These are phyloP conservation scores for Closterium sp. DNA, from an alignment of 139 green algal species.

Conservation along the genomic window DNA sequence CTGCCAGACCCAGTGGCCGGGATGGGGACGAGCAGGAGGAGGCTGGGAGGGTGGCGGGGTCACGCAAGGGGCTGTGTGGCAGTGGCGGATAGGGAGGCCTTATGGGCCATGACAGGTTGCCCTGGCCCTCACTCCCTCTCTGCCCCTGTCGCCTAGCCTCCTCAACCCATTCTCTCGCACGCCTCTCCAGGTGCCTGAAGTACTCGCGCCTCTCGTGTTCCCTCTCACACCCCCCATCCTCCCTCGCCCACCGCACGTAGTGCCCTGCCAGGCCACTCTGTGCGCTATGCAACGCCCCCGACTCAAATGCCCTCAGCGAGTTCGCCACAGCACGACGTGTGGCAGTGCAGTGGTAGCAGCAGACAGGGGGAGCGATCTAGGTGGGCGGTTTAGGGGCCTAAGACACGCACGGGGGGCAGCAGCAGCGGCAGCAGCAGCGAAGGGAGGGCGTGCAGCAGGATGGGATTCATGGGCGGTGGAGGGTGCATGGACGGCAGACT, in stretches of 20 bases:
- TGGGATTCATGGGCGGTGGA: background rate
- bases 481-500: background rate
- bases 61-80: too few species aligned
- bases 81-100: too few species aligned
- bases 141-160: background rate
- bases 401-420: background rate
- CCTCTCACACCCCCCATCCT: background rate
- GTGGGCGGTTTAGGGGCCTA: background rate
- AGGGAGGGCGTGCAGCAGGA: background rate
- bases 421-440: background rate
- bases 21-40: background rate
- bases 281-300: background rate
- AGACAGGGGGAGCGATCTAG: background rate
- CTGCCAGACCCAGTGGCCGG: background rate
- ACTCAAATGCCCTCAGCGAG: background rate
- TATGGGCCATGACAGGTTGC: too few species aligned
- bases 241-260: background rate
- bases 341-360: background rate
- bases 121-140: background rate
- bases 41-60: too few species aligned
- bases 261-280: background rate
- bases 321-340: background rate
- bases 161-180: background rate
- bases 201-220: background rate
- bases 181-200: background rate